Base-by-base conservation (phyloP, 140 eudicot genomes). In the Stevia rebaudiana region DNA sequence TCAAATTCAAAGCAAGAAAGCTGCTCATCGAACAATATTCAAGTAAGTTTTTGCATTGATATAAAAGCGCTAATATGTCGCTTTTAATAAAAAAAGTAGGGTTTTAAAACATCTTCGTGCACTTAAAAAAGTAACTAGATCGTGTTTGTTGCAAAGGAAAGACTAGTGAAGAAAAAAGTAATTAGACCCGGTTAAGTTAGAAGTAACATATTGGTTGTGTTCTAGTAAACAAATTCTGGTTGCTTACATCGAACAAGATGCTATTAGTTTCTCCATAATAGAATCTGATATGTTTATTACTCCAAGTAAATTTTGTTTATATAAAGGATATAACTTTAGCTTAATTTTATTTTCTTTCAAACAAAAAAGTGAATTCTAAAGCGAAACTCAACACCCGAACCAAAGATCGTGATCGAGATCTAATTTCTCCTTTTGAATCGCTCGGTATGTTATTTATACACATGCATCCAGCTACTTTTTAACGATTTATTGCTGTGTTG, bases 361-460 rank as follows among this genome's bases (percentile, higher is more conserved):
- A 7, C n/a, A 36, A 8, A 3, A 15, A 49, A 57, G 73, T 65
- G 73, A 12, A 46, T 65, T 16, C 62, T 12, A 73, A 47, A 53
- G 53, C 46, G 35, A 25, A 25, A 11, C 13, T 65, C 35, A 49
- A 56, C 43, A 19, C 65, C 28, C 60, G 23, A 43, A 28, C 53
- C 18, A 10, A 57, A 33, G 68, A 47, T 25, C 68, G 24, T 17
- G 62, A 55, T 54, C 60, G 24, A 47, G 13, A 43, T 64, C 19
- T 24, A 44, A 23, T 15, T 44, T 55, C 61, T 65, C 41, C 53
- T 5, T 43, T 35, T 18, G 61, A 73, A 65, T 31, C 68, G 0
- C 62, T 65, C 21, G 78, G 78, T 73, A 73, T 3, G 62, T 47
- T 3, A 54, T 47, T 48, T 55, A n/a, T 37, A 15, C 35, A 23